Base-by-base conservation (phyloP, 495 filamentous ascomycete genomes). In the Pseudevernia furfuracea region DNA sequence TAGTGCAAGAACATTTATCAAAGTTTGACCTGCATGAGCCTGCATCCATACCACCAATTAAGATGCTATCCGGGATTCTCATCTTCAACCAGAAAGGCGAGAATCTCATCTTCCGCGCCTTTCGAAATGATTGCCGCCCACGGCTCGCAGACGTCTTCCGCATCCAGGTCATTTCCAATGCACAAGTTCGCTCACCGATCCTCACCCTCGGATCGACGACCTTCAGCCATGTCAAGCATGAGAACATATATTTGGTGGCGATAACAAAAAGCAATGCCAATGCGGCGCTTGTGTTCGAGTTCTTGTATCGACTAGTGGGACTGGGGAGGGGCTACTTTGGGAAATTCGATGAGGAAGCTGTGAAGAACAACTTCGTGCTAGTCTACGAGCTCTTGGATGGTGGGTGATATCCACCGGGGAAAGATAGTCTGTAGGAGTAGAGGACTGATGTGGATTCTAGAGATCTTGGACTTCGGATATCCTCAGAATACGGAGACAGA, bases 31-130 rank as follows among this genome's bases (percentile, higher is more conserved):
- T 46, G 38, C 28, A 55, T 23, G 25, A 38, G 39, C 38, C 30
- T 57, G 28, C 23, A 46, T 23, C 52, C 30, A 32, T 39, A 58
- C 19, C 39, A 63, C 21, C 15, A 38, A 11, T 52, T 52, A 66
- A 32, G 34, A 97, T 97, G 94, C 81, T 97, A 68, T 96, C 92
- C 66, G 94, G 94, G 63, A 92, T 99, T 70, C 84, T 99, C 56
- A 85, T 99, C 69, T 99, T 99, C 81, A 99, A 99, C 71, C 95
- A 97, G 74, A 99, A 99, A 76, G 94, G 94, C 79, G 94, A 99
- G 81, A 97, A 97, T 75, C 89, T 99, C 67, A 99, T 99, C 75
- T 96, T 97, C 78, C 92, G 94, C 68, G 90, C 95, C 70, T 99
- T 97, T 77, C 91, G 94, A 70, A 94, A 93, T 74, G 94, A 99